Conservation (phyloP, 371 early-diverging fungal genomes). For the Mortierella sp. region DNA sequence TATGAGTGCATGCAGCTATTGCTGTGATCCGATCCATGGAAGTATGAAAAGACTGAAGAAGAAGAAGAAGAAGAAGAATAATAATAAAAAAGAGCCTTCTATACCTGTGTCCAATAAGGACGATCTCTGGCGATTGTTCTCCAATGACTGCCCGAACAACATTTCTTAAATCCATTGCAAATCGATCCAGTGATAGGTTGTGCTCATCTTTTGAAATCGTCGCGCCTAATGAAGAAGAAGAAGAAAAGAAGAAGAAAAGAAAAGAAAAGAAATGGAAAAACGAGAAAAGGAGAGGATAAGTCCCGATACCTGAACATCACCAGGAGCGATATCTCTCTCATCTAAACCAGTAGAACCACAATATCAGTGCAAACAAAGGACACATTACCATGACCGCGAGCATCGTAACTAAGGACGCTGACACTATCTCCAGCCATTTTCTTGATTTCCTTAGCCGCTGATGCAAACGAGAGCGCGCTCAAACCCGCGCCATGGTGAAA, state of each 20-base stretch:
- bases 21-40: not conserved
- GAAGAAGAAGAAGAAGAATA: not conserved
- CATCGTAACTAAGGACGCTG: slow-evolving; percentile 76
- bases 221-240: slow-evolving; percentile 53
- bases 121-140: slow-evolving; percentile 61
- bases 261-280: not conserved
- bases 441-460: slow-evolving; percentile 65
- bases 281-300: not conserved
- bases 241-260: not conserved
- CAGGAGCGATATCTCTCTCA: not conserved
- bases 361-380: not conserved
- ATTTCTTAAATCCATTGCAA: slow-evolving; percentile 68
- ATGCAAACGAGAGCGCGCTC: slow-evolving; percentile 81
- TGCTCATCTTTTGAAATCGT: slow-evolving; percentile 61
- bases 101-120: slow-evolving; percentile 87
- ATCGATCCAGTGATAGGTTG: slow-evolving; percentile 66
- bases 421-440: slow-evolving; percentile 55
- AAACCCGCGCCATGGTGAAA: slow-evolving; percentile 94
- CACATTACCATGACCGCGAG: slow-evolving; percentile 83
- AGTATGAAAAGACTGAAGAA: not conserved
- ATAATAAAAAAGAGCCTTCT: not conserved
- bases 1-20: not conserved
- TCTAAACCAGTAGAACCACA: not conserved
- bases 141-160: slow-evolving; percentile 56
- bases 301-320: not conserved